Conservation (phyloP, 2,329 filamentous ascomycete species). For the Capronia americana region DNA sequence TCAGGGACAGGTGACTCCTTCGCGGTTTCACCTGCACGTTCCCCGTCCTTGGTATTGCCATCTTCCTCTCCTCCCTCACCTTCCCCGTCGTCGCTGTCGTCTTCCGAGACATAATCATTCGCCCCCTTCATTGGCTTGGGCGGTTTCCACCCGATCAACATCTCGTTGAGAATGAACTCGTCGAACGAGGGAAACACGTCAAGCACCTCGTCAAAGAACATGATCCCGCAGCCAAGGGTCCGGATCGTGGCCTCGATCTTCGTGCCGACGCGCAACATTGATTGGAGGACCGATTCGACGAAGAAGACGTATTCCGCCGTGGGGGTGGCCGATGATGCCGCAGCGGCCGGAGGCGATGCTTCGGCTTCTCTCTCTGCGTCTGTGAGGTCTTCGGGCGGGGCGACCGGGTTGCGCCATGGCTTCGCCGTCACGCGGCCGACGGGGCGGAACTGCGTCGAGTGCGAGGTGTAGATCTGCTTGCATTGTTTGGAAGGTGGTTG, state of each 20-base stretch:
- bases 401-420: constrained; percentile 55
- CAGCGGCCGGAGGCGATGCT: background rate
- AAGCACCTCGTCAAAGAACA: constrained; percentile 67
- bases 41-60: background rate
- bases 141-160: constrained; percentile 71
- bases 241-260: constrained; percentile 65
- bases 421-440: constrained; percentile 62
- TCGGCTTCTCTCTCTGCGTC: constrained; percentile 41
- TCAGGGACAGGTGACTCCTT: background rate
- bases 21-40: background rate
- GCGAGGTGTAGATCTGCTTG: constrained; percentile 56
- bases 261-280: constrained; percentile 68
- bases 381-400: constrained; percentile 48
- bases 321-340: constrained; percentile 32
- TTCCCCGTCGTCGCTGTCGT: constrained; percentile 12
- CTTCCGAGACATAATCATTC: constrained; percentile 27
- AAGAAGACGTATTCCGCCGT: constrained; percentile 62
- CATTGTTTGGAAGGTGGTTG: constrained; percentile 53
- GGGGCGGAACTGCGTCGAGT: constrained; percentile 54
- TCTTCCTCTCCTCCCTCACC: constrained; percentile 11
- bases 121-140: constrained; percentile 48
- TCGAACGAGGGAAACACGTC: constrained; percentile 68
- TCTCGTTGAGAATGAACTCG: constrained; percentile 69
- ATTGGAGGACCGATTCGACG: constrained; percentile 68
- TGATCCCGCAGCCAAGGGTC: constrained; percentile 64